Evolutionary conservation across 371 early-diverging fungal species (phyloP), one percentile per base, ranked within the genome.

Genomic region (Syncephalastrum sp.): DNA sequence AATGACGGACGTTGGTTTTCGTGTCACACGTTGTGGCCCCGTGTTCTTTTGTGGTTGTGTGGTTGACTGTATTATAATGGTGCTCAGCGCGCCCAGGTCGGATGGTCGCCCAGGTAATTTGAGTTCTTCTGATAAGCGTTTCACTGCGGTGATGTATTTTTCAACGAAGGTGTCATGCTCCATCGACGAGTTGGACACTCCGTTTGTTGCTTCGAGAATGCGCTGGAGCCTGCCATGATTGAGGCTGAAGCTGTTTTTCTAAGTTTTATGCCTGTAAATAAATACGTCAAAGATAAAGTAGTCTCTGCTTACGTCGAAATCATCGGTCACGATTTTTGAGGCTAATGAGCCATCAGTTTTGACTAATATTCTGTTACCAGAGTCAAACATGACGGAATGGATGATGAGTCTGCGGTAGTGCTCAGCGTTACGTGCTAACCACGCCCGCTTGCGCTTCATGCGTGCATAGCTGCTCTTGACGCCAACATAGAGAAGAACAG

Each of bases 301-400:
- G 27, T 7, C 3, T 27, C 3, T 19, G 6, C 21, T 46, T 15
- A 19, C 46, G 5, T 19, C 21, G 50, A 16, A 38, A 16, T 38
- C 52, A 7, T 52, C 41, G 53, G 41, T 16, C 15, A 38, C 38
- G 6, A 52, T 14, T 16, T 13, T 42, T 17, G 53, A 52, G n/a
- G 74, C 71, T 4, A 74, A 60, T 10, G 64, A 50, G 43, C 74
- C 74, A 59, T 71, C 71, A 12, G 59, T 59, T n/a, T 60, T 64
- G 10, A 74, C 74, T 14, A 74, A n/a, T 6, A 74, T 64, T 49
- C 63, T 67, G 24, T 69, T 71, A 33, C 55, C 53, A 5, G 50
- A 49, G 46, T 74, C 71, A 46, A 68, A 74, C 42, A 68, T 58
- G 0, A 74, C 60, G 13, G 66, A 48, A 29, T 64, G 64, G 8